Percentiles rank a stretch among this genome's conserved stretches.
Conservation (phyloP, 2,329 filamentous ascomycete species). For the Fusarium gaditjirri region DNA sequence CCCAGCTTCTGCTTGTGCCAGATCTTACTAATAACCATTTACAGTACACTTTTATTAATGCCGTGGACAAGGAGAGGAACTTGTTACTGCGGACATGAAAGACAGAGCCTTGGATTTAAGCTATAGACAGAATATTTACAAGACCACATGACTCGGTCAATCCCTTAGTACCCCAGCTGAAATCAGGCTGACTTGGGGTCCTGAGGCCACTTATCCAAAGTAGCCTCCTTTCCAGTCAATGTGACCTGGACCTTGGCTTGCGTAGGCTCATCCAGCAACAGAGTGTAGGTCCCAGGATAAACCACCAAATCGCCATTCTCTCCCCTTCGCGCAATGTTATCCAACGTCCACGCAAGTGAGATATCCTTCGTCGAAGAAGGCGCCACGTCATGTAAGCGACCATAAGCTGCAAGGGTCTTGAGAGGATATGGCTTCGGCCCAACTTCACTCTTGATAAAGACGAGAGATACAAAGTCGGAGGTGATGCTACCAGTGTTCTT, state of each 20-base stretch:
- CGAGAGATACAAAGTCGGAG: background rate
- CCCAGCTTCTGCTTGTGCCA: fast-evolving
- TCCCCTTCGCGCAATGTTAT: background rate
- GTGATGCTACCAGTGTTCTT: background rate
- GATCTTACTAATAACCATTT: fast-evolving
- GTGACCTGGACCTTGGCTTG: background rate
- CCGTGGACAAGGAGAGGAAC: background rate
- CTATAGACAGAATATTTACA: background rate
- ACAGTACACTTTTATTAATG: background rate
- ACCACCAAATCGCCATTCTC: conserved; percentile 1
- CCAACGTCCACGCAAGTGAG: background rate
- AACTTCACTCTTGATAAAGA: conserved; percentile 2
- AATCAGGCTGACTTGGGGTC: background rate
- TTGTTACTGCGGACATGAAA: background rate
- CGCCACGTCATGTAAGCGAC: background rate
- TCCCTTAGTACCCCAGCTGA: fast-evolving
- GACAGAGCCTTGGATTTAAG: fast-evolving
- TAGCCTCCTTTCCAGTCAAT: background rate
- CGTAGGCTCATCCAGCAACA: conserved; percentile 6
- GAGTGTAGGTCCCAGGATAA: conserved; percentile 2
- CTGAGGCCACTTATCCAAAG: conserved; percentile 8
- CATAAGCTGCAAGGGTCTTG: conserved; percentile 4
- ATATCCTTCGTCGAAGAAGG: background rate
- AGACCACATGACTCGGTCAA: fast-evolving
- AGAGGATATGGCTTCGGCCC: conserved; percentile 4